Percentiles rank a stretch among this genome's conserved stretches.
Conservation (phyloP, 495 filamentous ascomycete genomes). For the Aspergillus homomorphus region DNA sequence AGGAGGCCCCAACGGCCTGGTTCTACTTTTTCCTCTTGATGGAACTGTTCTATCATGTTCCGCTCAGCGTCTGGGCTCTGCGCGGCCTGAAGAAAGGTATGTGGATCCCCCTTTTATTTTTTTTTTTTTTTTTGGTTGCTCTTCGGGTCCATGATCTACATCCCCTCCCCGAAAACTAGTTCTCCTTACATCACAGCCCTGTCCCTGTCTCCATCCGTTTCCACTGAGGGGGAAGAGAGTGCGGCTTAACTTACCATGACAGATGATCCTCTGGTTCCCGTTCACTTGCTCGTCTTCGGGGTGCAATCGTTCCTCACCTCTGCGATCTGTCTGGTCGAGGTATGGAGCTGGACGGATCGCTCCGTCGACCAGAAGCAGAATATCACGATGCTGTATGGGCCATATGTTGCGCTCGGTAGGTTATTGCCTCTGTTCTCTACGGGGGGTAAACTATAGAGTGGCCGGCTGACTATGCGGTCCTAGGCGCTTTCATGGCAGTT, state of each 20-base stretch:
- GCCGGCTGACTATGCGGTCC: not conserved
- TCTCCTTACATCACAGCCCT: not conserved
- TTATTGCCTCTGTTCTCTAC: constrained; percentile 16
- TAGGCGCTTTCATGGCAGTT: constrained; percentile 54
- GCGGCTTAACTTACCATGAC: not conserved
- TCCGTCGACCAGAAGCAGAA: constrained; percentile 53
- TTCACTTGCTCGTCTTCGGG: constrained; percentile 67
- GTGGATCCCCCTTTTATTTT: constrained; percentile 9
- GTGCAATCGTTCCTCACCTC: constrained; percentile 71
- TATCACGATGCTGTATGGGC: constrained; percentile 61
- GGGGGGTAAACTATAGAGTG: not conserved
- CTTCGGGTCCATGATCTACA: not conserved
- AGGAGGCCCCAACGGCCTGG: constrained; percentile 59
- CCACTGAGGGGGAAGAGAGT: too few species aligned
- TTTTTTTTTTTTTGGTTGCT: not conserved
- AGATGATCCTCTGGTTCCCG: constrained; percentile 59
- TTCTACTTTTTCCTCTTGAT: constrained; percentile 66
- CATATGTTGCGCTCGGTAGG: constrained; percentile 72
- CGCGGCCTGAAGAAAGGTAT: constrained; percentile 50
- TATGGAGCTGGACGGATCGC: constrained; percentile 56
- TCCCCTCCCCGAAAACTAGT: not conserved
- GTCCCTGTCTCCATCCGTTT: not conserved
- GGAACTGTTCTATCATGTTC: constrained; percentile 67
- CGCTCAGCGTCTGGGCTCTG: constrained; percentile 64
- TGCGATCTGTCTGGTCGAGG: constrained; percentile 61